These are phyloP conservation scores for Pseudognaphalium luteoalbum DNA, from an alignment of 129 eudicot species.

Conservation along the genomic window DNA sequence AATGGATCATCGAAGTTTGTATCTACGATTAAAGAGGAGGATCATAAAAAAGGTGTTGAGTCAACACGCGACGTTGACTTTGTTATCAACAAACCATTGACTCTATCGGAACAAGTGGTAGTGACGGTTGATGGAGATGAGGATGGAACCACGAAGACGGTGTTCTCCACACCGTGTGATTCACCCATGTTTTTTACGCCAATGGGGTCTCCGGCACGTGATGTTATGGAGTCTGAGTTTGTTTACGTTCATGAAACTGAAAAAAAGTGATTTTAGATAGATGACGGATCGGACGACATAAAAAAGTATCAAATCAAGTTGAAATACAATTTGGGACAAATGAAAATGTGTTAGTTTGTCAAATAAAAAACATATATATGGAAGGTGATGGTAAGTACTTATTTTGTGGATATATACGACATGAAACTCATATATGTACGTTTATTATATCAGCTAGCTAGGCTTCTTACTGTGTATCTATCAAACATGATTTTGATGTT, in stretches of 20 bases:
- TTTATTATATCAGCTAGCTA: too few species aligned
- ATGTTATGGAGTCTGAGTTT: slow-evolving; percentile 24
- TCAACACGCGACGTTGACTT: slow-evolving; percentile 27
- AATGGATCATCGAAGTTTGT: slow-evolving; percentile 55
- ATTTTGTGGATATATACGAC: too few species aligned
- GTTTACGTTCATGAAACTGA: slow-evolving; percentile 6
- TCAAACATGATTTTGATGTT: too few species aligned
- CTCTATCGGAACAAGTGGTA: slow-evolving; percentile 10
- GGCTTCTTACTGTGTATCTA: too few species aligned
- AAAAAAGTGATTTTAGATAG: not conserved
- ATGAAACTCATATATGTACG: too few species aligned
- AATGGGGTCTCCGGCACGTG: slow-evolving; percentile 53
- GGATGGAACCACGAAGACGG: slow-evolving; percentile 36
- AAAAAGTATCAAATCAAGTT: too few species aligned
- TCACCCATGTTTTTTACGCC: slow-evolving; percentile 64
- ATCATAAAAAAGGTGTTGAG: slow-evolving; percentile 45
- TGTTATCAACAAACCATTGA: not conserved
- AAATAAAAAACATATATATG: too few species aligned
- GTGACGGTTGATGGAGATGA: slow-evolving; percentile 23
- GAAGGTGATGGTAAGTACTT: too few species aligned
- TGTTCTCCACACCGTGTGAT: slow-evolving; percentile 66
- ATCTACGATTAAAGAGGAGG: slow-evolving; percentile 64
- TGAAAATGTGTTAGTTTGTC: too few species aligned
- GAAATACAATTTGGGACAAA: too few species aligned
- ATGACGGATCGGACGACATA: too few species aligned